Evolutionary conservation across 306 rosid species (phyloP).

Genomic region (Medicago ruthenica): DNA sequence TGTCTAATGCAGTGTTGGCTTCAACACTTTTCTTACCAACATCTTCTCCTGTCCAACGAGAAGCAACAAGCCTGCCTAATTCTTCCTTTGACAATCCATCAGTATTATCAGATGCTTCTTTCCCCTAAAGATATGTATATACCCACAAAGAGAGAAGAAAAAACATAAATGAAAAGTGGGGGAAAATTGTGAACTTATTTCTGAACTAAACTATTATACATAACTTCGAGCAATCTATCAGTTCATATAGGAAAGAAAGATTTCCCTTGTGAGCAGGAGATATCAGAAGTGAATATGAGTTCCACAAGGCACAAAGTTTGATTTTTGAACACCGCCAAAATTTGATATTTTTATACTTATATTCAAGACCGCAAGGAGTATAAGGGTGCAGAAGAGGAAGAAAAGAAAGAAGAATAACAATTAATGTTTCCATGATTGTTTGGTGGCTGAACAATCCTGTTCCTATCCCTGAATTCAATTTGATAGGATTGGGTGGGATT

Average conservation of each 20-base stretch:
- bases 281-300: constrained; percentile 19
- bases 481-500: constrained; percentile 11
- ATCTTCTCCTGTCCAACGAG: constrained; percentile 97
- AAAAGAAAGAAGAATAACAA: neutral
- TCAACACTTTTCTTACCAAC: constrained; percentile 56
- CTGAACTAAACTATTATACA: constrained; percentile 23
- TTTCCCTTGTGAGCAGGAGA: constrained; percentile 18
- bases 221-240: constrained; percentile 27
- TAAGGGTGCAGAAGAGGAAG: neutral
- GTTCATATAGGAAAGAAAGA: constrained; percentile 28
- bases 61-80: constrained; percentile 97
- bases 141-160: constrained; percentile 37
- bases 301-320: neutral
- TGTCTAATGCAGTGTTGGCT: constrained; percentile 47
- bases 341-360: neutral
- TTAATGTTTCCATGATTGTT: constrained; percentile 6
- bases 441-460: neutral
- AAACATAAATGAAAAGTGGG: constrained; percentile 25
- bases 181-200: constrained; percentile 29
- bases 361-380: neutral
- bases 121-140: constrained; percentile 55
- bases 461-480: neutral
- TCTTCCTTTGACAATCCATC: constrained; percentile 92
- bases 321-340: neutral
- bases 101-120: constrained; percentile 60